Evolutionary conservation across 2,329 filamentous ascomycete genomes (phyloP).

Genomic region (Chaetomium olivaceum): DNA sequence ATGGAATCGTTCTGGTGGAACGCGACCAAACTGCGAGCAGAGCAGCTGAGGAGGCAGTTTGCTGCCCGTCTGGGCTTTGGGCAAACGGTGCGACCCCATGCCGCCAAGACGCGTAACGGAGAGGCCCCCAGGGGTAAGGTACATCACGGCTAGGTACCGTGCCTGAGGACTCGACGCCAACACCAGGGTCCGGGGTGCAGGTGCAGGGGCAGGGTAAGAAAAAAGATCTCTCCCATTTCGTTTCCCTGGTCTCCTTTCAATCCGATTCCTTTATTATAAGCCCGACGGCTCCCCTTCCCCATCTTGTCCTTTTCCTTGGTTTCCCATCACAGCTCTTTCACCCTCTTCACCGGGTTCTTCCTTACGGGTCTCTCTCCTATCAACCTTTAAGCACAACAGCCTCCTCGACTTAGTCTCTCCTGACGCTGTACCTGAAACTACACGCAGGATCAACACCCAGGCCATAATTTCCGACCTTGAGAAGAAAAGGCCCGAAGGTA

Average conservation of each 20-base stretch:
- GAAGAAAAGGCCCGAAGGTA: conserved; percentile 9
- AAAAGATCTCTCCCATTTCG: conserved; percentile 25
- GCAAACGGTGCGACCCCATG: conserved; percentile 25
- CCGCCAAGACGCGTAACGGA: conserved; percentile 29
- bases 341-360: conserved; percentile 16
- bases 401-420: conserved; percentile 5
- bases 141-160: conserved; percentile 28
- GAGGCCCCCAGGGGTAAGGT: conserved; percentile 27
- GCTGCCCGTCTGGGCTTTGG: conserved; percentile 13
- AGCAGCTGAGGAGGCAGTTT: conserved; percentile 26
- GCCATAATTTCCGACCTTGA: conserved; percentile 15
- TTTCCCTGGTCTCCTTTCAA: conserved; percentile 28
- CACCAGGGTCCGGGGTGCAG: conserved; percentile 24
- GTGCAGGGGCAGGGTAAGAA: conserved; percentile 19
- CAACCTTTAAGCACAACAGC: conserved; percentile 4
- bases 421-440: conserved; percentile 21
- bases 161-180: conserved; percentile 27
- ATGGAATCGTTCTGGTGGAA: conserved; percentile 24
- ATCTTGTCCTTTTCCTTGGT: conserved; percentile 29
- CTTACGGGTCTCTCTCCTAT: conserved; percentile 5
- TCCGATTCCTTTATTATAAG: conserved; percentile 32
- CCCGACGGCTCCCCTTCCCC: conserved; percentile 29
- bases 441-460: conserved; percentile 14
- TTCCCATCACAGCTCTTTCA: conserved; percentile 28
- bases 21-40: conserved; percentile 4